Percentiles rank a stretch among this genome's conserved stretches.
Evolutionary conservation across 345 rosid species (phyloP).

Genomic region (Eutrema japonicum): DNA sequence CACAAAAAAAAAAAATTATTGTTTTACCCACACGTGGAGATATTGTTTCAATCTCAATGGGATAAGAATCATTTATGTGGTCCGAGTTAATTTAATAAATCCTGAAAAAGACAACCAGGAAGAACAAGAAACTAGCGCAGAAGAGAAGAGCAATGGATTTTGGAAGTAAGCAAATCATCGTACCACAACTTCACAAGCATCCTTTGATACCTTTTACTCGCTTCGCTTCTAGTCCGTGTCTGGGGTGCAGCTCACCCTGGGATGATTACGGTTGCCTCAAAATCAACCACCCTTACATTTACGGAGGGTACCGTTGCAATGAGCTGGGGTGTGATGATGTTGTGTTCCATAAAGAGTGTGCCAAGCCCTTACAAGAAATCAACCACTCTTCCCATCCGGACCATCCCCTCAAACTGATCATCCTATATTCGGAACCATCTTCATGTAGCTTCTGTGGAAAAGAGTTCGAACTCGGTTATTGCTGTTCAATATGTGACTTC

Average conservation of each 20-base stretch:
- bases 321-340: neutral
- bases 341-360: slow-evolving; percentile 28
- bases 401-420: slow-evolving; percentile 10
- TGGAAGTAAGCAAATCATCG: neutral
- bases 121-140: neutral
- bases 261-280: neutral
- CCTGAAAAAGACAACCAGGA: too few species aligned
- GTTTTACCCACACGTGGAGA: too few species aligned
- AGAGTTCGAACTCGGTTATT: neutral
- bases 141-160: neutral
- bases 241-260: rapidly evolving
- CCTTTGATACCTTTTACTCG: slow-evolving; percentile 8
- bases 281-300: neutral
- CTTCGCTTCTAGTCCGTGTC: neutral
- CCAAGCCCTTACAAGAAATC: neutral
- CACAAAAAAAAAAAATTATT: too few species aligned
- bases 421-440: neutral
- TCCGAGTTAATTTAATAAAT: too few species aligned
- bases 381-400: slow-evolving; percentile 29
- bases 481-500: slow-evolving; percentile 18
- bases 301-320: slow-evolving; percentile 36
- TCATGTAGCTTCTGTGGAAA: neutral
- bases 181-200: neutral
- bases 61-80: too few species aligned
- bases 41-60: too few species aligned